Evolutionary conservation across 225 moss, liverwort and hornwort genomes (phyloP).

Genomic region (Sphagnum tenellum): DNA sequence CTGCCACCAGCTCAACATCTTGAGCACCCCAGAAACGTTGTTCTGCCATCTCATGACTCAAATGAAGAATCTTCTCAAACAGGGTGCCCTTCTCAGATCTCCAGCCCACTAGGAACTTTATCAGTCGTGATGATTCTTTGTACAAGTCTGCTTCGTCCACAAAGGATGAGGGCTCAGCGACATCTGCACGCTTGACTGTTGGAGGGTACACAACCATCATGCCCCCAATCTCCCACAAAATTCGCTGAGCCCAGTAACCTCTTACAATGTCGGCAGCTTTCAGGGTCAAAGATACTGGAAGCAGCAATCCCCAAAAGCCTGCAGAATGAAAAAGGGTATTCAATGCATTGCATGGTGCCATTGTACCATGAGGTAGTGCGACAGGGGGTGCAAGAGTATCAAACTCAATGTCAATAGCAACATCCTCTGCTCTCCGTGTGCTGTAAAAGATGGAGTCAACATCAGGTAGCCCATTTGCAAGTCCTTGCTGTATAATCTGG

Average conservation of each 20-base stretch:
- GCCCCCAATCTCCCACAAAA: slow-evolving; percentile 88
- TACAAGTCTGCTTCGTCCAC: slow-evolving; percentile 80
- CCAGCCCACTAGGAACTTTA: slow-evolving; percentile 59
- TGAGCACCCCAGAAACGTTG: slow-evolving; percentile 66
- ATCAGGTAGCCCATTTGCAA: slow-evolving; percentile 89
- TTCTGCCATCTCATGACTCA: slow-evolving; percentile 69
- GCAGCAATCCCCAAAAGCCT: slow-evolving; percentile 75
- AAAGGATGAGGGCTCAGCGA: slow-evolving; percentile 30
- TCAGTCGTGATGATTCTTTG: slow-evolving; percentile 40
- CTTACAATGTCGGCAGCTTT: slow-evolving; percentile 79
- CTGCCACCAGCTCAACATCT: slow-evolving; percentile 56
- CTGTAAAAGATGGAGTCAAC: slow-evolving; percentile 94
- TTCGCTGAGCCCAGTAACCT: slow-evolving; percentile 83
- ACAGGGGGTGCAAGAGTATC: slow-evolving; percentile 69
- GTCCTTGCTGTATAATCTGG: slow-evolving; percentile 86
- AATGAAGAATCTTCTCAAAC: slow-evolving; percentile 66
- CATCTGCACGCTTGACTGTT: slow-evolving; percentile 39
- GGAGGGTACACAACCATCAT: slow-evolving; percentile 72
- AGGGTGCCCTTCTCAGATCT: slow-evolving; percentile 52
- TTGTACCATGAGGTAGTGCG: slow-evolving; percentile 65
- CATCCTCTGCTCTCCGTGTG: slow-evolving; percentile 58
- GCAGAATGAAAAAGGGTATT: slow-evolving; percentile 79
- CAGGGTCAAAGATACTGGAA: slow-evolving; percentile 71
- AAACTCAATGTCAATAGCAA: slow-evolving; percentile 52
- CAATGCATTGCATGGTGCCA: slow-evolving; percentile 78